Evolutionary conservation across 139 green algal species (phyloP).

Genomic region (Closterium sp.): DNA sequence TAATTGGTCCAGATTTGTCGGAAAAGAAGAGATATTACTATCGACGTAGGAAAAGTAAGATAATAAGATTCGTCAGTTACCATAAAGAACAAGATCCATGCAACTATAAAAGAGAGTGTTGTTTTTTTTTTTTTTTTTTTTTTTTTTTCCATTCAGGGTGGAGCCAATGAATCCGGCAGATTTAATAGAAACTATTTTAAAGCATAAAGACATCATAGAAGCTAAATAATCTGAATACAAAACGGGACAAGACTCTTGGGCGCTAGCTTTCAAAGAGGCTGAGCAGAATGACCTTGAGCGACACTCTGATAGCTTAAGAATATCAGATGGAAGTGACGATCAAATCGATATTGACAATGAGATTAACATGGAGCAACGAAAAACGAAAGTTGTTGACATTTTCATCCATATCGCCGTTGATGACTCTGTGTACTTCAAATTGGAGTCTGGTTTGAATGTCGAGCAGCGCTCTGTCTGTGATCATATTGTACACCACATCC

Average conservation of each 20-base stretch:
- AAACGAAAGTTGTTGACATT: background rate
- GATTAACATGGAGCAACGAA: background rate
- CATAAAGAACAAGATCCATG: background rate
- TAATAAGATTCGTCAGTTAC: background rate
- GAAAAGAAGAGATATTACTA: background rate
- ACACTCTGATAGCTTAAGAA: conserved; percentile 12
- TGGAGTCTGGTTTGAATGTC: background rate
- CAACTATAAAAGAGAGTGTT: too few species aligned
- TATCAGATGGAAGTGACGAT: background rate
- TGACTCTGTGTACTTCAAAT: background rate
- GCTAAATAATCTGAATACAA: background rate
- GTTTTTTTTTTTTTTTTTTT: too few species aligned
- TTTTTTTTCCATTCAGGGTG: too few species aligned
- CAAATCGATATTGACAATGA: conserved; percentile 4
- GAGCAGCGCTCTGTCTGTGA: background rate
- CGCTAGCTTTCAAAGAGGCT: background rate
- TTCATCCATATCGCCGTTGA: background rate
- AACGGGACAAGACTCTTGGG: background rate
- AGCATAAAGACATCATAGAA: background rate
- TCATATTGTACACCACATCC: conserved; percentile 4
- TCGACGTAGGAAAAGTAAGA: background rate
- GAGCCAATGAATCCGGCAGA: too few species aligned
- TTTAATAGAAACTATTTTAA: too few species aligned
- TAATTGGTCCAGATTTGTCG: background rate
- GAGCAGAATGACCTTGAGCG: background rate